Conservation (phyloP, 495 filamentous ascomycete species). For the Penicillium flavigenum region DNA sequence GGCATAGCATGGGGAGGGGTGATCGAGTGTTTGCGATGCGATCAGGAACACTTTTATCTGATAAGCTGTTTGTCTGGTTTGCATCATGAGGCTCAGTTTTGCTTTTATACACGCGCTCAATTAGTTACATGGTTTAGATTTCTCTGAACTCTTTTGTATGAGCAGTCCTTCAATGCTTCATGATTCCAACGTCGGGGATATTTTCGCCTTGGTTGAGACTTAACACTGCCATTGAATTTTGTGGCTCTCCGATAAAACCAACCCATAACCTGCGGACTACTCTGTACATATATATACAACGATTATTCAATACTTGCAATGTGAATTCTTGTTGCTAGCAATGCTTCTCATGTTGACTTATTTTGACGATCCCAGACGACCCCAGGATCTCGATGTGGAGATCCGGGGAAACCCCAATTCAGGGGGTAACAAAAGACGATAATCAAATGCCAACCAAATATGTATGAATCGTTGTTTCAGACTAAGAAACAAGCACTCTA, state of each 20-base stretch:
- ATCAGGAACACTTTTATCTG: conserved; percentile 20
- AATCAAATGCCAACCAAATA: background rate
- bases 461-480: background rate
- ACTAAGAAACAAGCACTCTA: background rate
- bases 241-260: background rate
- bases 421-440: background rate
- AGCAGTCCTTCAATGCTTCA: background rate
- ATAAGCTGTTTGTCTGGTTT: conserved; percentile 33
- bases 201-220: background rate
- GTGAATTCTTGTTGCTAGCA: background rate
- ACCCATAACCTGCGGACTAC: background rate
- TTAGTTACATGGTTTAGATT: background rate
- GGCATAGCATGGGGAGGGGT: conserved; percentile 24
- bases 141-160: background rate
- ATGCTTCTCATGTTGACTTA: background rate
- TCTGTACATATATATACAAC: background rate
- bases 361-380: background rate
- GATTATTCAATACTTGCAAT: background rate
- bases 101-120: background rate
- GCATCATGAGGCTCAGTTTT: conserved; percentile 13
- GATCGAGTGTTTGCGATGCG: conserved; percentile 17
- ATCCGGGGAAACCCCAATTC: conserved; percentile 11
- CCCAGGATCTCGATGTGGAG: conserved; percentile 3
- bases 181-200: background rate
- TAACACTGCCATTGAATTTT: background rate